Percentiles rank a stretch among this genome's conserved stretches.
These are phyloP conservation scores for Sindora glabra DNA, from an alignment of 306 rosid genomes.

Conservation along the genomic window DNA sequence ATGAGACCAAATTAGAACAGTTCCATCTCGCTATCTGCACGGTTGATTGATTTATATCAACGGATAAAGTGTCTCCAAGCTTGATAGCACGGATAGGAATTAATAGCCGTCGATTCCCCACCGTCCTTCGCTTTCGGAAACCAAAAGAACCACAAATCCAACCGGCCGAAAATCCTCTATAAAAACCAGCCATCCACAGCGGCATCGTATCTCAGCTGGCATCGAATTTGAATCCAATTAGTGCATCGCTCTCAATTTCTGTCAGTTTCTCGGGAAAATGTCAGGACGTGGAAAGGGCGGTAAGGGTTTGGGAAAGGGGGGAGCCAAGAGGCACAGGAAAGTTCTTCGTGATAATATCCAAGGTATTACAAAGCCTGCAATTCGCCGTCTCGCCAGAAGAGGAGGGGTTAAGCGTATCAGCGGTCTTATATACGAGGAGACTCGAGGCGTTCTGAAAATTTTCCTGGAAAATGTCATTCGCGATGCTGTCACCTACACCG, in stretches of 20 bases:
- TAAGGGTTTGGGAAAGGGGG: conserved; percentile 46
- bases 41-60: too few species aligned
- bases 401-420: conserved; percentile 40
- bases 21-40: too few species aligned
- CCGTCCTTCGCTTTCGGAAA: neutral
- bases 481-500: conserved; percentile 32
- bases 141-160: neutral
- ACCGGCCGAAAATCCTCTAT: neutral
- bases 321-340: conserved; percentile 42
- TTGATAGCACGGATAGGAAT: neutral
- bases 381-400: conserved; percentile 32
- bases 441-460: conserved; percentile 35
- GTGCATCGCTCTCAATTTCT: neutral
- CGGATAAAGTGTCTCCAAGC: too few species aligned
- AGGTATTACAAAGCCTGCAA: conserved; percentile 36
- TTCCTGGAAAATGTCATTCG: conserved; percentile 30
- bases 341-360: conserved; percentile 31
- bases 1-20: too few species aligned
- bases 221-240: neutral
- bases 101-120: neutral
- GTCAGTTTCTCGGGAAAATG: conserved; percentile 2
- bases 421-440: conserved; percentile 34
- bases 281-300: conserved; percentile 55
- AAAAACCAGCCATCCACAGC: neutral
- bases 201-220: neutral